phyloP scores from a whole-genome alignment of 169 alveolate species.

The Plasmodium ovale region DNA sequence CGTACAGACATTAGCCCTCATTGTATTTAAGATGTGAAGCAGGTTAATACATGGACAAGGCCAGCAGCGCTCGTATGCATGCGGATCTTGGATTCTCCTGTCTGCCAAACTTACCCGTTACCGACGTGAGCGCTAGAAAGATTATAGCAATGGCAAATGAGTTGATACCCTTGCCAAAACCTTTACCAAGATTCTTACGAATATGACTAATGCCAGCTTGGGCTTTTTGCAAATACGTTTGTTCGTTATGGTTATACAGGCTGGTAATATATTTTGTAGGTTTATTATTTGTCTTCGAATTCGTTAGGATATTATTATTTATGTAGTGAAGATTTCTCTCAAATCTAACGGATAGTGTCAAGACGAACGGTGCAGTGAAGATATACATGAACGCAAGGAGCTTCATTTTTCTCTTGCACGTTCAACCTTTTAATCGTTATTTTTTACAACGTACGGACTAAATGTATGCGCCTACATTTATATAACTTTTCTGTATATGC shows the following conservation, averaged over 20 bases:
- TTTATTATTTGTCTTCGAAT: background rate
- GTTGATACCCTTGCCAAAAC: conserved; percentile 14
- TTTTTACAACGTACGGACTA: too few relatives aligned
- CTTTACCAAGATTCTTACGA: background rate
- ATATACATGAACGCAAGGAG: background rate
- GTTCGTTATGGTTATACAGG: conserved; percentile 6
- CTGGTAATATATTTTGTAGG: background rate
- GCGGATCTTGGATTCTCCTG: background rate
- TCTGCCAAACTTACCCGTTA: conserved; percentile 24
- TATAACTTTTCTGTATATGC: too few relatives aligned
- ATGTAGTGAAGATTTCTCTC: conserved; percentile 30
- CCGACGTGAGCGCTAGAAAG: conserved; percentile 31
- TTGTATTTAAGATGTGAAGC: too few relatives aligned
- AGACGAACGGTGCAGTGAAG: background rate
- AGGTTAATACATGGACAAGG: too few relatives aligned
- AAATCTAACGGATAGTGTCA: conserved; percentile 15
- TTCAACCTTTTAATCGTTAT: background rate
- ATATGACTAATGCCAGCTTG: conserved; percentile 10
- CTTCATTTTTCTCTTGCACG: conserved; percentile 27
- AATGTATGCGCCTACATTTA: too few relatives aligned
- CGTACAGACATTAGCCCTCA: too few relatives aligned
- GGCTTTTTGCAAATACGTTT: conserved; percentile 20
- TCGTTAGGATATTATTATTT: conserved; percentile 9
- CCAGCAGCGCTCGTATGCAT: too few relatives aligned
- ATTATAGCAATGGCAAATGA: conserved; percentile 1